A percentile compares a stretch with the other conserved stretches of the same genome.
phyloP scores from a whole-genome alignment of 805 yeast species.

The Wickerhamiella spandovensis region DNA sequence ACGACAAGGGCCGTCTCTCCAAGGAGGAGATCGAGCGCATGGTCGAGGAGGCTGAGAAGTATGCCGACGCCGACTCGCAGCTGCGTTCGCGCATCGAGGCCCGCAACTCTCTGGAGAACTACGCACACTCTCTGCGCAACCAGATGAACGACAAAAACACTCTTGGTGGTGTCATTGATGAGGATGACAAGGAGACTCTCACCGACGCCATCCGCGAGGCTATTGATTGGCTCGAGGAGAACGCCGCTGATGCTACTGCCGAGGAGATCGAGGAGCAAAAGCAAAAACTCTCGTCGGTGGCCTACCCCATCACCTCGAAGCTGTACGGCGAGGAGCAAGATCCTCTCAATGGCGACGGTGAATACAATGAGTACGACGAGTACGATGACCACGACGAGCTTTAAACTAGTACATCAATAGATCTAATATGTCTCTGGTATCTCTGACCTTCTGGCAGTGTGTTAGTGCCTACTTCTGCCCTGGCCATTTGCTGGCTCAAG shows the following conservation, averaged over 20 bases:
- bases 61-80: conserved; percentile 78
- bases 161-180: conserved; percentile 68
- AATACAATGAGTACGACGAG: conserved; percentile 45
- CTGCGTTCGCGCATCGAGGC: conserved; percentile 77
- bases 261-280: conserved; percentile 92
- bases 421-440: neutral
- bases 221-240: conserved; percentile 77
- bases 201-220: conserved; percentile 79
- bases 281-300: conserved; percentile 65
- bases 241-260: conserved; percentile 71
- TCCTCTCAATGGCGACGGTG: conserved; percentile 35
- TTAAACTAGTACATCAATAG: neutral
- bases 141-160: conserved; percentile 40
- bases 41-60: conserved; percentile 96
- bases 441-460: no score
- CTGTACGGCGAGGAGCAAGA: conserved; percentile 41
- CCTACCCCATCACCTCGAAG: conserved; percentile 87
- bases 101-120: conserved; percentile 77
- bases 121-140: conserved; percentile 70
- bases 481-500: no score
- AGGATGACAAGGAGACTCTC: conserved; percentile 82
- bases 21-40: conserved; percentile 93
- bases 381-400: conserved; percentile 20
- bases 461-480: no score
- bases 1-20: conserved; percentile 87